These are phyloP conservation scores for Alisma plantagoaquatica DNA, from an alignment of 106 monocot species.

Conservation along the genomic window DNA sequence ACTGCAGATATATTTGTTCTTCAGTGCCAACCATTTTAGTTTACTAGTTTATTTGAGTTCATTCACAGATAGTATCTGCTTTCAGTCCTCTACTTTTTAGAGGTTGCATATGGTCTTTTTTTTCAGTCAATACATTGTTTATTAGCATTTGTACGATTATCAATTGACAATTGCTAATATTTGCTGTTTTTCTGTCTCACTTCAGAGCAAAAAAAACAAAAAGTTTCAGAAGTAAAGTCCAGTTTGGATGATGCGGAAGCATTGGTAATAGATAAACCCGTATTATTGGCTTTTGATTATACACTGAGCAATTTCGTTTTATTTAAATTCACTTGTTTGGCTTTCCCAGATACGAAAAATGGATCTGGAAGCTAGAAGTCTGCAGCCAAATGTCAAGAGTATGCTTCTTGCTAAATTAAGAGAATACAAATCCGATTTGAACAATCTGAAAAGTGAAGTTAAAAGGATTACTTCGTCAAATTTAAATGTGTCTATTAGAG, in stretches of 20 bases:
- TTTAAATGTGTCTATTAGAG: slow-evolving; percentile 3
- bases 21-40: too few relatives aligned
- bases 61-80: too few relatives aligned
- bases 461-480: slow-evolving; percentile 21
- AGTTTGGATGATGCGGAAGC: slow-evolving; percentile 65
- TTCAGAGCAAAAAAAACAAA: slow-evolving; percentile 74
- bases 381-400: slow-evolving; percentile 23
- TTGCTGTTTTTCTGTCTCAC: too few relatives aligned
- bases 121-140: too few relatives aligned
- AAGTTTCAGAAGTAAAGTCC: slow-evolving; percentile 49
- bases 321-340: neutral
- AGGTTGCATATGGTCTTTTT: too few relatives aligned
- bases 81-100: too few relatives aligned
- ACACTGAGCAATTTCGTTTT: neutral
- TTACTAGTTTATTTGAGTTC: too few relatives aligned
- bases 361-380: slow-evolving; percentile 30
- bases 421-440: slow-evolving; percentile 26
- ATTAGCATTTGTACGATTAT: too few relatives aligned
- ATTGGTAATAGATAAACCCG: slow-evolving; percentile 23
- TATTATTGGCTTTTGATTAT: neutral
- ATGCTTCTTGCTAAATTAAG: slow-evolving; percentile 29
- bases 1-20: too few relatives aligned
- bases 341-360: slow-evolving; percentile 20
- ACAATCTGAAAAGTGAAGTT: slow-evolving; percentile 24
- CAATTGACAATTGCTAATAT: too few relatives aligned